Evolutionary conservation across 2,329 filamentous ascomycete genomes (phyloP), one percentile per base, ranked within the genome.

Genomic region (Periconia digitata): DNA sequence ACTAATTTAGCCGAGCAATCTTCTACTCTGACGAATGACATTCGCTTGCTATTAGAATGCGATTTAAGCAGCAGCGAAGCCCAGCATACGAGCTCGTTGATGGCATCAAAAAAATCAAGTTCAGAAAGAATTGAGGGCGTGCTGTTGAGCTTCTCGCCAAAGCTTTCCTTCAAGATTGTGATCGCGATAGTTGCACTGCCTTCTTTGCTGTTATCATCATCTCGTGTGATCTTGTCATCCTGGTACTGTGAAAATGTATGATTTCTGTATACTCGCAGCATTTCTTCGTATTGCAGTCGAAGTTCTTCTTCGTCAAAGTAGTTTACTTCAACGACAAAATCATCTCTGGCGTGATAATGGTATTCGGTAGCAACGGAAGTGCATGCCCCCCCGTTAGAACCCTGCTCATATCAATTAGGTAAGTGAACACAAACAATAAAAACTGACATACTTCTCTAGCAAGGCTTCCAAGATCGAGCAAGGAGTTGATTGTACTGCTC

Each of bases 341-440:
- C 45, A 6, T 66, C 51, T 0, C 42, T 32, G 2, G 62, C 61
- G 35, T 75, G 73, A 47, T 71, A 73, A 47, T 69, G 67, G 47
- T 76, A 79, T 38, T 79, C 76, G 0, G 76, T 79, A 0, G 72
- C 75, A 1, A 74, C 75, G 32, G 74, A 79, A 0, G 77, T 79
- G 43, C 77, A 79, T 0, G 76, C 77, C 7, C 40, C 15, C 23
- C n/a, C n/a, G n/a, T n/a, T n/a, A n/a, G n/a, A n/a, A 24, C 40
- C 20, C 17, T 17, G 36, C 4, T 6, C 22, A 1, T 20, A 36
- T 3, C 20, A 7, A 34, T 7, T 18, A 35, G 35, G 41, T 3
- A 35, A 15, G n/a, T n/a, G n/a, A n/a, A n/a, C n/a, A 36, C 45
- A 18, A 50, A 56, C 56, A 55, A 27, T 40, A 54, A 16, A 22